Evolutionary conservation across 306 rosid species (phyloP).

Genomic region (Corylus americana): DNA sequence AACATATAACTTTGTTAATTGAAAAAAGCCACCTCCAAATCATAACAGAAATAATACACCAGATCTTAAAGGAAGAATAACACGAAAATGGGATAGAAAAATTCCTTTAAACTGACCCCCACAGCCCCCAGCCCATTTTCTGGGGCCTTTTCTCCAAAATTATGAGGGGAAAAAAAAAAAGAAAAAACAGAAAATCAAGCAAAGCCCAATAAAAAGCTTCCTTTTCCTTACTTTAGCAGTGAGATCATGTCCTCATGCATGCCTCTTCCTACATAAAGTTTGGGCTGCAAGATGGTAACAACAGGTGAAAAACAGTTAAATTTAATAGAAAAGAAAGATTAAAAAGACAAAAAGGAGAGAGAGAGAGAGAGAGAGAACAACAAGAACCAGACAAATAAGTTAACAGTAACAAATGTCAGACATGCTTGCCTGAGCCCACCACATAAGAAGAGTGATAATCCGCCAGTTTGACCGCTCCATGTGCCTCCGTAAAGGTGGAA

Average conservation of each 20-base stretch:
- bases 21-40: constrained; percentile 14
- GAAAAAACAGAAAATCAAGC: background rate
- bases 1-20: constrained; percentile 23
- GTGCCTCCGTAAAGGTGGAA: constrained; percentile 75
- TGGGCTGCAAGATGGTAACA: constrained; percentile 72
- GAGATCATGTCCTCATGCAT: constrained; percentile 85
- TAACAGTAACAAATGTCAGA: constrained; percentile 19
- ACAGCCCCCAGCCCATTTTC: background rate
- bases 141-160: constrained; percentile 1
- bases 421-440: constrained; percentile 97
- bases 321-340: constrained; percentile 6
- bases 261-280: constrained; percentile 86
- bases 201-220: background rate
- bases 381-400: constrained; percentile 7
- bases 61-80: background rate
- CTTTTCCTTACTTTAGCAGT: constrained; percentile 69
- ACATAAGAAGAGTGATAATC: constrained; percentile 68
- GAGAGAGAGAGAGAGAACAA: constrained; percentile 12
- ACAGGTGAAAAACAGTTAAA: constrained; percentile 21
- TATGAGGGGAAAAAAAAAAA: constrained; percentile 21
- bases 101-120: background rate
- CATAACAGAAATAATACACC: constrained; percentile 11
- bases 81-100: background rate
- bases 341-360: constrained; percentile 10
- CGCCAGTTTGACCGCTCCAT: constrained; percentile 80